Evolutionary conservation across 257 asterid species (phyloP).

Genomic region (Solanum bulbocastanum): DNA sequence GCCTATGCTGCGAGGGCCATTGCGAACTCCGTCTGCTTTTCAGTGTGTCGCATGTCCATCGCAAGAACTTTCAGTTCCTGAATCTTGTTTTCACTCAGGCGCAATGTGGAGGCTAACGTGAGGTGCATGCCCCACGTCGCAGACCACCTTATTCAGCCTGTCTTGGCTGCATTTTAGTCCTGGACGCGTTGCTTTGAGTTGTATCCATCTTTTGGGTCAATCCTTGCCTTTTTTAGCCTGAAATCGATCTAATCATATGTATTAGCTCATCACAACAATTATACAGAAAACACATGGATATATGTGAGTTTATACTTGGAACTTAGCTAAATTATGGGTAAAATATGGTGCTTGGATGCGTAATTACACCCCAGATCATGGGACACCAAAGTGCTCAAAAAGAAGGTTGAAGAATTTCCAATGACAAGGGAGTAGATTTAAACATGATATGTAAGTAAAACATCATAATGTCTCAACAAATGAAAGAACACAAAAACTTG

Average conservation of each 20-base stretch:
- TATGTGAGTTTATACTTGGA: not conserved
- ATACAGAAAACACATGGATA: not conserved
- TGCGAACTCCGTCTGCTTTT: not conserved
- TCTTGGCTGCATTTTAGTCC: not conserved
- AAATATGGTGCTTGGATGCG: not conserved
- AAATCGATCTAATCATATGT: not conserved
- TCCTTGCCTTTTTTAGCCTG: not conserved
- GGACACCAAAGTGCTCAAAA: no score
- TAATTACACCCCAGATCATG: not conserved
- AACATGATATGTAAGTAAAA: not conserved
- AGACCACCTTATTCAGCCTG: not conserved
- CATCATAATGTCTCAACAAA: not conserved
- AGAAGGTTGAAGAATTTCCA: not conserved
- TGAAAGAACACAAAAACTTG: not conserved
- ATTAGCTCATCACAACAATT: not conserved
- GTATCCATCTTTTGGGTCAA: not conserved
- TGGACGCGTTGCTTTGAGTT: not conserved
- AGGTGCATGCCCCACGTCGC: not conserved
- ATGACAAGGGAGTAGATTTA: not conserved
- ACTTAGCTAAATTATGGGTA: not conserved
- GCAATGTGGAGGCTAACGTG: not conserved
- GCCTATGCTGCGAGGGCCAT: not conserved
- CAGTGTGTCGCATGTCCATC: not conserved
- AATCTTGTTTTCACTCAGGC: not conserved
- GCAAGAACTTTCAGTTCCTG: not conserved